Base-by-base conservation (phyloP, 345 rosid genomes). In the Salix caprea region DNA sequence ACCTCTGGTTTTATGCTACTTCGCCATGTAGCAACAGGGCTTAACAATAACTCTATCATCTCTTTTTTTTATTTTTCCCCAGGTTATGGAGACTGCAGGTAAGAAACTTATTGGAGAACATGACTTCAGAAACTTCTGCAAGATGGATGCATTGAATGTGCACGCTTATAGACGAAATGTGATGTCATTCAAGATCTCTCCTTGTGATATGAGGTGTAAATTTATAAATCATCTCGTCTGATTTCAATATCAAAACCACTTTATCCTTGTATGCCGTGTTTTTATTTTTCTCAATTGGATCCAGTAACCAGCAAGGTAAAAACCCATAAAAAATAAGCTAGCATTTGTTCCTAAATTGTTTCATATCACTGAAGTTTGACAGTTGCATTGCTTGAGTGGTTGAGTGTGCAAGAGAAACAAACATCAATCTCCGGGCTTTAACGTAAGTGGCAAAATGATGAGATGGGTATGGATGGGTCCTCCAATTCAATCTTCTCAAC, bases 91-190 rank as follows among this genome's bases (percentile, higher is more conserved):
- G 86, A 84, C 72, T 77, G 98, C 94, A 4, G 91, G 94, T 26
- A 86, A 89, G 83, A 95, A 91, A 83, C 87, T 95, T 70, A 58
- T 95, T 10, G 98, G 98, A 70, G 96, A 91, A 67, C 98, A 95
- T 75, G 96, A 95, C 81, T 95, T 93, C 88, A 86, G 93, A 70
- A 95, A 91, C 85, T 95, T 95, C 64, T 93, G 99, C 78, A 93
- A 95, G 91, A 93, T 93, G 98, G 99, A 95, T 80, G 99, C 92
- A 21, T 88, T 82, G 70, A 93, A 95, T 78, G 97, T 93, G 62
- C 98, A 93, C 82, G 84, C 85, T 83, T 93, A 90, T 78, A 86
- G 80, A 73, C 91, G 96, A 26, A 80, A 80, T 79, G 77, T 93
- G 72, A 83, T 90, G 28, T 89, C 87, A 74, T 90, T 95, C 83